Percentiles rank a stretch among this genome's conserved stretches.
Conservation (phyloP, 2,329 filamentous ascomycete genomes). For the Microascus cirrosus region DNA sequence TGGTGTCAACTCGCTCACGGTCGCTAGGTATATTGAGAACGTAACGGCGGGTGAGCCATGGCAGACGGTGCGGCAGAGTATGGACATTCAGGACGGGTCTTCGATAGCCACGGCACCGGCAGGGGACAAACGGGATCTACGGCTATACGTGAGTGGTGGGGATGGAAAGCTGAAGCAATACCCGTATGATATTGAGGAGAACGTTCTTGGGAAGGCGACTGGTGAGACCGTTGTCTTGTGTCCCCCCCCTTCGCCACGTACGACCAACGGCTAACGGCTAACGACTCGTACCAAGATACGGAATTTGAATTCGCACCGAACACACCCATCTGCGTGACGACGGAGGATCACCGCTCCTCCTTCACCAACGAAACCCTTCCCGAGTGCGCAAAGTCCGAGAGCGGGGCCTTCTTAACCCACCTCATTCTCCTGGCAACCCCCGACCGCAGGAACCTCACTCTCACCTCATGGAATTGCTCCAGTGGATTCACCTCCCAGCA, state of each 20-base stretch:
- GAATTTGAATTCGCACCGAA: not conserved
- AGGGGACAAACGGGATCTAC: not conserved
- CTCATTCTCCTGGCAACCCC: not conserved
- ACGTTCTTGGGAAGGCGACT: not conserved
- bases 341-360: not conserved
- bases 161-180: not conserved
- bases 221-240: not conserved
- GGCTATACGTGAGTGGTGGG: not conserved
- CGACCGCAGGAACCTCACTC: not conserved
- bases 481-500: not conserved
- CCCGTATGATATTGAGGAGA: not conserved
- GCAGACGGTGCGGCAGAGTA: not conserved
- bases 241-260: not conserved
- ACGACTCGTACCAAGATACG: not conserved
- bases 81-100: not conserved
- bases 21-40: not conserved
- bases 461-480: not conserved
- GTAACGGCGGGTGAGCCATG: not conserved
- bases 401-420: not conserved
- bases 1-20: not conserved
- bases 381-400: not conserved
- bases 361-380: not conserved
- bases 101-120: not conserved
- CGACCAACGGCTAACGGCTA: not conserved
- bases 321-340: not conserved